Conservation (phyloP, 768 basidiomycete genomes). For the Tricholoma flavovirens region DNA sequence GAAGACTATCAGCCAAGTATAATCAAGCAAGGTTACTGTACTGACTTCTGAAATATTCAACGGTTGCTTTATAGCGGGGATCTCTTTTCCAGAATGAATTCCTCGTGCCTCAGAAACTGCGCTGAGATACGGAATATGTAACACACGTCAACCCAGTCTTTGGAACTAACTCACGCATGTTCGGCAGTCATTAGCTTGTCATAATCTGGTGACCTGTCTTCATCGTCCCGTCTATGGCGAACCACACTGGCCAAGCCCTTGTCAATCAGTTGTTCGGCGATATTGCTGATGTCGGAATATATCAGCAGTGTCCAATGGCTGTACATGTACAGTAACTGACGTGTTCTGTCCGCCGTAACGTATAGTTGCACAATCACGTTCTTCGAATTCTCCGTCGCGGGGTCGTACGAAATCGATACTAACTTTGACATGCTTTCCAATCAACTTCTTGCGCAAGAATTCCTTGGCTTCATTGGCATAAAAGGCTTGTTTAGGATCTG, state of each 20-base stretch:
- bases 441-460: constrained; percentile 85
- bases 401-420: constrained; percentile 87
- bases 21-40: not conserved
- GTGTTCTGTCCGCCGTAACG: constrained; percentile 75
- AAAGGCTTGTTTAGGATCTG: constrained; percentile 80
- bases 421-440: constrained; percentile 84
- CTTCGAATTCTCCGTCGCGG: constrained; percentile 88
- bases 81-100: constrained; percentile 90
- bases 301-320: constrained; percentile 1
- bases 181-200: constrained; percentile 96
- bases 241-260: constrained; percentile 88
- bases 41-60: constrained; percentile 89
- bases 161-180: constrained; percentile 57
- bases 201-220: constrained; percentile 92
- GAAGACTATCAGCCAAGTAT: not conserved
- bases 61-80: constrained; percentile 70
- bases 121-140: constrained; percentile 32
- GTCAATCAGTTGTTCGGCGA: constrained; percentile 91
- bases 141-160: not conserved
- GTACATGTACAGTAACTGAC: constrained; percentile 39
- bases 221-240: constrained; percentile 91
- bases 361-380: constrained; percentile 87
- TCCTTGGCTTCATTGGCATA: constrained; percentile 92
- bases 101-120: constrained; percentile 76
- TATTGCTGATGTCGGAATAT: constrained; percentile 49